Evolutionary conservation across 2,329 filamentous ascomycete genomes (phyloP).

Genomic region (Fusarium subtropicale): DNA sequence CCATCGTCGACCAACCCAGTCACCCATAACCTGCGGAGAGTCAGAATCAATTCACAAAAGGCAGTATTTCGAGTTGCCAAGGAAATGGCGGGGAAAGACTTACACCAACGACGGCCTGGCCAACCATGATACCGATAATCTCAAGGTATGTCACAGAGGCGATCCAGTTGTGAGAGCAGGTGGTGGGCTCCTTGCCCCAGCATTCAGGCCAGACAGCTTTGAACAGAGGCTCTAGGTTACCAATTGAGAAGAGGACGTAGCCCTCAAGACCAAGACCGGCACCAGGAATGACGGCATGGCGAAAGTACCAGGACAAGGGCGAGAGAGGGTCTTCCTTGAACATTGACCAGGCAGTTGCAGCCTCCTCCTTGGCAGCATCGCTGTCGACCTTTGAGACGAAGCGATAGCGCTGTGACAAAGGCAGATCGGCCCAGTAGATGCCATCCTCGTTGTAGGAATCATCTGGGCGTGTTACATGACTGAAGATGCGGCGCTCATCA

Average conservation of each 20-base stretch:
- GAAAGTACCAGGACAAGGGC: slow-evolving; percentile 86
- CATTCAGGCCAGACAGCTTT: slow-evolving; percentile 79
- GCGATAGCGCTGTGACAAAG: slow-evolving; percentile 72
- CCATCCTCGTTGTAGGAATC: slow-evolving; percentile 87
- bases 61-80: not conserved
- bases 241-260: slow-evolving; percentile 97
- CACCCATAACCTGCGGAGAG: slow-evolving; percentile 63
- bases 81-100: slow-evolving; percentile 43
- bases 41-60: slow-evolving; percentile 22
- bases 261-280: slow-evolving; percentile 93
- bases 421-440: slow-evolving; percentile 92
- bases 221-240: slow-evolving; percentile 89
- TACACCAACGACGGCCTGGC: slow-evolving; percentile 88
- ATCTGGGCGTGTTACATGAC: slow-evolving; percentile 84
- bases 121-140: slow-evolving; percentile 93
- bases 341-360: slow-evolving; percentile 77
- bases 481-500: slow-evolving; percentile 73
- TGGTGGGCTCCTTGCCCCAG: slow-evolving; percentile 72
- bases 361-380: slow-evolving; percentile 76
- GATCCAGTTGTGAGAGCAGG: slow-evolving; percentile 84
- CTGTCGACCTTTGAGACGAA: slow-evolving; percentile 83
- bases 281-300: slow-evolving; percentile 91
- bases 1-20: slow-evolving; percentile 90
- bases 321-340: slow-evolving; percentile 87
- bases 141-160: slow-evolving; percentile 90